Evolutionary conservation across 805 yeast species (phyloP), one percentile per base, ranked within the genome.

Genomic region (Wickerhamiella domercqiae): DNA sequence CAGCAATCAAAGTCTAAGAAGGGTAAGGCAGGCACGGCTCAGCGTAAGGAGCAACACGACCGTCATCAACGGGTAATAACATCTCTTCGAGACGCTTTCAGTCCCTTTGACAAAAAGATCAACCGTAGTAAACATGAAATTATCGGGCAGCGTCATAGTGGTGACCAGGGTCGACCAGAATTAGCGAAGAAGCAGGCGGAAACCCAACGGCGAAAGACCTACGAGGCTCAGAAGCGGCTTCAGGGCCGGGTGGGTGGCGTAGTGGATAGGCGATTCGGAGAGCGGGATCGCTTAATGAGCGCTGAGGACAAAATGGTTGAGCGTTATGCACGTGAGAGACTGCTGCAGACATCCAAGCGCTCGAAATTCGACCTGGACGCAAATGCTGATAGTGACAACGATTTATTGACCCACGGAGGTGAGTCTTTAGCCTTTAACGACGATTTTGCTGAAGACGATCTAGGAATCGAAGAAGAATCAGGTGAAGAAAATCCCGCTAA

Each of bases 301-400:
- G 75, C 75, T 9, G 97, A 90, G 57, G 95, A 90, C 48, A 82
- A 79, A 57, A 84, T 84, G 94, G 70, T 90, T 60, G 94, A 79
- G 53, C 75, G 98, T 62, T 90, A 83, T 63, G 81, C 95, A 3
- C 73, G 77, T 39, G 97, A 87, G 62, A 69, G 80, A 54, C 93
- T 83, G 55, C 51, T 67, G 14, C 35, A 29, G 16, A 34, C 42
- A 18, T 68, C 69, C 41, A 75, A 68, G 47, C 62, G 66, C 30
- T 70, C 74, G 21, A 51, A 80, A 44, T 87, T 73, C 50, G 78
- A 80, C 52, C 70, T 86, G 36, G 87, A 81, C 21, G 90, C 78
- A 46, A 73, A 69, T 17, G 72, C 64, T 21, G 73, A 63, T 20
- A 66, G 54, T 15, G 62, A 56, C 13, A 69, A 56, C 17, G 72